Evolutionary conservation across 2,329 filamentous ascomycete species (phyloP).

Genomic region (Aspergillus viridinutans): DNA sequence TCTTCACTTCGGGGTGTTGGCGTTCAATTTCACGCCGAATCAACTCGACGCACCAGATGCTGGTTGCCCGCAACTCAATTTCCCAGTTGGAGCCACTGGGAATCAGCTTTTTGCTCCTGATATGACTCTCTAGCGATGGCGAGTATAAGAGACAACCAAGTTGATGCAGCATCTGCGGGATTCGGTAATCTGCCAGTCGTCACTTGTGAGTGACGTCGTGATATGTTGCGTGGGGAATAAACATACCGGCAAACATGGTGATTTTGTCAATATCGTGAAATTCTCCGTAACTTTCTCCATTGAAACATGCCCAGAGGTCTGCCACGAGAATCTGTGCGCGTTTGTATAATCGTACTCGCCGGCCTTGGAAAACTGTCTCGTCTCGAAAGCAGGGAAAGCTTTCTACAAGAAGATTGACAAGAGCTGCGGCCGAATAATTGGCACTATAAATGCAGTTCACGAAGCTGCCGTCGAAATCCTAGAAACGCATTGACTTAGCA

Average conservation of each 20-base stretch:
- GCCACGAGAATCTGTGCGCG: constrained; percentile 94
- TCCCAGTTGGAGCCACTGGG: constrained; percentile 74
- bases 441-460: constrained; percentile 69
- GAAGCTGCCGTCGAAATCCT: constrained; percentile 75
- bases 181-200: constrained; percentile 67
- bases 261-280: constrained; percentile 92
- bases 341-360: constrained; percentile 79
- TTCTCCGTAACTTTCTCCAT: constrained; percentile 70
- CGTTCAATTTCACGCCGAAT: constrained; percentile 75
- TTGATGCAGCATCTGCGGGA: constrained; percentile 86
- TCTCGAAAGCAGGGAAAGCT: constrained; percentile 86
- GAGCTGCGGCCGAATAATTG: constrained; percentile 70
- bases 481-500: constrained; percentile 7
- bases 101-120: constrained; percentile 62
- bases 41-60: constrained; percentile 93
- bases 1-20: constrained; percentile 63
- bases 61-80: constrained; percentile 83
- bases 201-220: background rate
- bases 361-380: constrained; percentile 68
- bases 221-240: background rate
- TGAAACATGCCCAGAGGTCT: constrained; percentile 94
- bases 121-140: constrained; percentile 68
- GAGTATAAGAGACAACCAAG: constrained; percentile 81
- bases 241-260: constrained; percentile 82
- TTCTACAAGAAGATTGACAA: constrained; percentile 80